phyloP scores from a whole-genome alignment of 305 asterid species.

The Andrographis paniculata region DNA sequence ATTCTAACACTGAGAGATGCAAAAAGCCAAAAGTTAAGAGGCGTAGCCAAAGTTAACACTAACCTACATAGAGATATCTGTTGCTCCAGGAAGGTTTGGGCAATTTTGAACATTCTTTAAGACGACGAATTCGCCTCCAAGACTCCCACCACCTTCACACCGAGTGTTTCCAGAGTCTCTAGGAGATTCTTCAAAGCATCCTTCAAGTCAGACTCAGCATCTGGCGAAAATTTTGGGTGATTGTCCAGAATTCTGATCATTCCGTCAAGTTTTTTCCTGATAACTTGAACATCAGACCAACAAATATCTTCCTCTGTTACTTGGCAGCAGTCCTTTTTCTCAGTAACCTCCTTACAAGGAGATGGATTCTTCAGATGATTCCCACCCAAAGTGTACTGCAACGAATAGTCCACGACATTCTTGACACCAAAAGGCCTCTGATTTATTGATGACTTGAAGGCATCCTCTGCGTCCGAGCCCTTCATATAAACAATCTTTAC shows the following conservation, averaged over 20 bases:
- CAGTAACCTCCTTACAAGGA: slow-evolving; percentile 15
- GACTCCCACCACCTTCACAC: slow-evolving; percentile 32
- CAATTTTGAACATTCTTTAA: too few relatives aligned
- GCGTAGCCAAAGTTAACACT: neutral
- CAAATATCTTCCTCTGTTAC: slow-evolving; percentile 15
- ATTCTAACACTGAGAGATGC: too few relatives aligned
- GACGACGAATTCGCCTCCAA: slow-evolving; percentile 18
- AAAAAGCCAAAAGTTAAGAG: too few relatives aligned
- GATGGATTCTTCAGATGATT: too few relatives aligned
- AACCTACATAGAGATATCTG: too few relatives aligned
- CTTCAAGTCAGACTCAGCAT: slow-evolving; percentile 36
- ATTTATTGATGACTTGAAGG: too few relatives aligned
- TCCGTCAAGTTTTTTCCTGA: slow-evolving; percentile 30
- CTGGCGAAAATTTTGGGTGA: slow-evolving; percentile 26
- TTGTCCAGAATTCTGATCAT: slow-evolving; percentile 31
- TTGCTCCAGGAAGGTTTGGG: too few relatives aligned
- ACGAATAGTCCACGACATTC: too few relatives aligned
- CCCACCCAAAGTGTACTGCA: too few relatives aligned
- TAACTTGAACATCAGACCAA: slow-evolving; percentile 21
- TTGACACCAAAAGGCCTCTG: too few relatives aligned
- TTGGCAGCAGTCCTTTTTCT: slow-evolving; percentile 10
- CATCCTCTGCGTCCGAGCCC: too few relatives aligned
- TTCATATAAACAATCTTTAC: too few relatives aligned
- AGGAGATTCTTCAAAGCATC: slow-evolving; percentile 31
- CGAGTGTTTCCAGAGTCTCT: slow-evolving; percentile 26